Evolutionary conservation across 2,329 filamentous ascomycete species (phyloP).

Genomic region (Penicillium verrucosum): DNA sequence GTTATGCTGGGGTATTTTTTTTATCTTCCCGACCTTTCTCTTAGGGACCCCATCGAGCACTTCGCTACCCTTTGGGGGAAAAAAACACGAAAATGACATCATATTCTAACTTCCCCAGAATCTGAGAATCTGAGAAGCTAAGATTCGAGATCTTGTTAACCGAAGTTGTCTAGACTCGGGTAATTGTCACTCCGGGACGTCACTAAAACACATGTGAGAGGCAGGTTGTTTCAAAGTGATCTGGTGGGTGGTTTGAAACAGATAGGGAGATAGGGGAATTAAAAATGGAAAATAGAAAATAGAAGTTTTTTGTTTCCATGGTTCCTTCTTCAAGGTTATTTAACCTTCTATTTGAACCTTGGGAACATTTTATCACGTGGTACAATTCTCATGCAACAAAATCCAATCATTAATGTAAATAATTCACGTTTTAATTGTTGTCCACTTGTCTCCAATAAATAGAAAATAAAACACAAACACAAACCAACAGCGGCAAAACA

Average conservation of each 20-base stretch:
- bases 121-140: neutral
- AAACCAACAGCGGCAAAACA: conserved; percentile 30
- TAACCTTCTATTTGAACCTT: neutral
- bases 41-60: conserved; percentile 2
- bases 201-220: neutral
- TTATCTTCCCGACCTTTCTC: conserved; percentile 14
- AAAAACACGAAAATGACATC: conserved; percentile 18
- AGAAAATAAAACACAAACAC: neutral
- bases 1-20: conserved; percentile 2
- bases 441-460: neutral
- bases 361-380: conserved; percentile 17
- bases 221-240: neutral
- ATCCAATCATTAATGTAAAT: neutral
- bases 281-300: neutral
- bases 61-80: conserved; percentile 9
- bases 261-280: neutral
- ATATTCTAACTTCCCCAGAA: conserved; percentile 6
- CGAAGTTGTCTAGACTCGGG: neutral
- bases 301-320: neutral
- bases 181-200: neutral
- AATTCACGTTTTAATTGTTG: neutral
- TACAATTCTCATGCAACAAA: conserved; percentile 8
- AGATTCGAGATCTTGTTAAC: conserved; percentile 1
- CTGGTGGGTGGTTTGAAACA: neutral
- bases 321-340: neutral